Evolutionary conservation across 169 alveolate species (phyloP).

Genomic region (Cryptosporidium tyzzeri): DNA sequence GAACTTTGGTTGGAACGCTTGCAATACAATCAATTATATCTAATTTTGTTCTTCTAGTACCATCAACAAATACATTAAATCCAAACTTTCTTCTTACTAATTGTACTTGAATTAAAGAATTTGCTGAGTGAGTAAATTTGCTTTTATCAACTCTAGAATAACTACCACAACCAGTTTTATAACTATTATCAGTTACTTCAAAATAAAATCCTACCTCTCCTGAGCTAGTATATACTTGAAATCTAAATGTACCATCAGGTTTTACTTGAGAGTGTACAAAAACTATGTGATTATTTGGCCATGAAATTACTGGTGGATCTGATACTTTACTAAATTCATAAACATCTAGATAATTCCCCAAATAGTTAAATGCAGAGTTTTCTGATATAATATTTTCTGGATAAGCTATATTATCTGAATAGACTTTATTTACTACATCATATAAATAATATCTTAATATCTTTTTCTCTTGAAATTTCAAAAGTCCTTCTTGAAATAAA

Average conservation of each 20-base stretch:
- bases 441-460: conserved; percentile 17
- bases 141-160: conserved; percentile 15
- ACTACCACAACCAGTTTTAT: conserved; percentile 43
- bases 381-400: conserved; percentile 29
- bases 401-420: conserved; percentile 22
- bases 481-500: conserved; percentile 25
- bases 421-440: neutral
- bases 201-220: conserved; percentile 36
- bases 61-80: conserved; percentile 62
- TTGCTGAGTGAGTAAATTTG: conserved; percentile 23
- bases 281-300: conserved; percentile 68
- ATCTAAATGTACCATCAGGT: conserved; percentile 26
- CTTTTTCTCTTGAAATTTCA: conserved; percentile 13
- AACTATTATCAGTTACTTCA: neutral
- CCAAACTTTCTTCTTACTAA: conserved; percentile 60
- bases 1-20: conserved; percentile 6
- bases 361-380: conserved; percentile 34
- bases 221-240: conserved; percentile 38
- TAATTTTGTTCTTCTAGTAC: conserved; percentile 41
- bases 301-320: conserved; percentile 24
- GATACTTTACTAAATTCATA: conserved; percentile 24
- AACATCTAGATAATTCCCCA: neutral
- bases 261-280: conserved; percentile 30
- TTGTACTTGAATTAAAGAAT: conserved; percentile 17
- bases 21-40: conserved; percentile 58